Conservation (phyloP, 2,329 filamentous ascomycete genomes). For the Alternaria consortialis region DNA sequence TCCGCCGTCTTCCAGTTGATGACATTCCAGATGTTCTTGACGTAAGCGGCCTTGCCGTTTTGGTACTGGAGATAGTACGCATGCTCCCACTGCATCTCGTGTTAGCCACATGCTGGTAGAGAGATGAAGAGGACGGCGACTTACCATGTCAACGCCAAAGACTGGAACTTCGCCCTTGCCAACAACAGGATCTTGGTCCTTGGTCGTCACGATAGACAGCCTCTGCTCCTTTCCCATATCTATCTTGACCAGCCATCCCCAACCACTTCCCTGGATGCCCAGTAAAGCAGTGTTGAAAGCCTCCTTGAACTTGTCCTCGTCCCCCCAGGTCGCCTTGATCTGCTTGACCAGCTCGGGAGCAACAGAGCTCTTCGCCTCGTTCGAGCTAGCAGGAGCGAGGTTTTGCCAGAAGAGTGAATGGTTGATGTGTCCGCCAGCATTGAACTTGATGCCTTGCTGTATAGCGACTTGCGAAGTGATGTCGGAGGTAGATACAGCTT, state of each 20-base stretch:
- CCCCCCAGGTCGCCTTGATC: conserved; percentile 74
- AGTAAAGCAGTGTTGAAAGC: conserved; percentile 72
- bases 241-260: conserved; percentile 84
- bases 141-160: conserved; percentile 77
- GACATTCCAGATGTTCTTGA: conserved; percentile 79
- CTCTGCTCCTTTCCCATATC: conserved; percentile 59
- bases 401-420: conserved; percentile 94
- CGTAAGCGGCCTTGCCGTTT: conserved; percentile 78
- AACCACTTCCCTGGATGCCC: conserved; percentile 82
- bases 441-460: conserved; percentile 81
- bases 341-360: conserved; percentile 68
- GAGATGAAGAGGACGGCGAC: not conserved
- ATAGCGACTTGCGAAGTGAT: conserved; percentile 71
- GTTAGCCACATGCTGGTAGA: not conserved
- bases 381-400: conserved; percentile 68
- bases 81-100: conserved; percentile 73
- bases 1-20: conserved; percentile 80
- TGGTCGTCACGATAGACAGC: conserved; percentile 79
- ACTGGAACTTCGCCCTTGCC: conserved; percentile 70
- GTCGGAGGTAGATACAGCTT: conserved; percentile 65
- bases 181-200: conserved; percentile 83
- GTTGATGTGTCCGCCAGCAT: conserved; percentile 92
- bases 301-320: conserved; percentile 70
- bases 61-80: conserved; percentile 88
- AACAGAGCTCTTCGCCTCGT: conserved; percentile 63